A percentile compares a stretch with the other conserved stretches of the same genome.
These are phyloP conservation scores for Sordaria brevicollis DNA, from an alignment of 495 filamentous ascomycete genomes.

Conservation along the genomic window DNA sequence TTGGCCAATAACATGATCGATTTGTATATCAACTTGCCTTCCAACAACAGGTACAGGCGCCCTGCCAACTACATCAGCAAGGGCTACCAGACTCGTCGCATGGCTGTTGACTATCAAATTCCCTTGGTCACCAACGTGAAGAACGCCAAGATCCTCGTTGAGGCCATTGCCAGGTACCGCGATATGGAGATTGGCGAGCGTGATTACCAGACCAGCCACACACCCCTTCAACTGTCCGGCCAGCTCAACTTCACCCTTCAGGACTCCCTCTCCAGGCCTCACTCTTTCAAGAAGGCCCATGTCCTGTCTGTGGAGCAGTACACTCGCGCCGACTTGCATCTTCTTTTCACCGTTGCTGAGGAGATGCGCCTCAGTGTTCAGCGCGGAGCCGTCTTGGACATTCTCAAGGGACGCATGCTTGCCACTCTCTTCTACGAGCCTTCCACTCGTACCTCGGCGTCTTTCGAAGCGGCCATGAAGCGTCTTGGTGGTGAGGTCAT, in stretches of 20 bases:
- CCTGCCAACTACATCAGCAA: conserved; percentile 98
- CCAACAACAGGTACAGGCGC: conserved; percentile 90
- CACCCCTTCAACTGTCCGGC: conserved; percentile 63
- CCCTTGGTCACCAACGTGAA: conserved; percentile 97
- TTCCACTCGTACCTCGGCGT: conserved; percentile 88
- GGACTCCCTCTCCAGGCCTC: conserved; percentile 60
- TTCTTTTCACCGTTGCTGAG: conserved; percentile 90
- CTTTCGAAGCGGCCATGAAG: conserved; percentile 97
- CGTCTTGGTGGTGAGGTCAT: conserved; percentile 80
- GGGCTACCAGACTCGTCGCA: conserved; percentile 87
- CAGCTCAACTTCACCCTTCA: conserved; percentile 36
- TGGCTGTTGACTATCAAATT: conserved; percentile 98
- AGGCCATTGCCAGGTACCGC: conserved; percentile 83
- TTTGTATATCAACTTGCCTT: conserved; percentile 96
- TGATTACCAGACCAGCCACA: conserved; percentile 85
- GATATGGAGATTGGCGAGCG: conserved; percentile 68
- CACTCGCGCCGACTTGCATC: conserved; percentile 72
- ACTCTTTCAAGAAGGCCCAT: conserved; percentile 75
- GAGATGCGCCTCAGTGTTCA: conserved; percentile 93
- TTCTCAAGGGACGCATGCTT: conserved; percentile 76
- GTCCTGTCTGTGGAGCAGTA: conserved; percentile 88
- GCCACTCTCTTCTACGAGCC: conserved; percentile 96
- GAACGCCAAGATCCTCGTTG: conserved; percentile 94
- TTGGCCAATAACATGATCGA: conserved; percentile 95
- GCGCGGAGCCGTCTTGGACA: conserved; percentile 75